Percentiles rank a stretch among this genome's conserved stretches.
These are phyloP conservation scores for Geotrichum bryndzae DNA, from an alignment of 1,139 yeast genomes.

Conservation along the genomic window DNA sequence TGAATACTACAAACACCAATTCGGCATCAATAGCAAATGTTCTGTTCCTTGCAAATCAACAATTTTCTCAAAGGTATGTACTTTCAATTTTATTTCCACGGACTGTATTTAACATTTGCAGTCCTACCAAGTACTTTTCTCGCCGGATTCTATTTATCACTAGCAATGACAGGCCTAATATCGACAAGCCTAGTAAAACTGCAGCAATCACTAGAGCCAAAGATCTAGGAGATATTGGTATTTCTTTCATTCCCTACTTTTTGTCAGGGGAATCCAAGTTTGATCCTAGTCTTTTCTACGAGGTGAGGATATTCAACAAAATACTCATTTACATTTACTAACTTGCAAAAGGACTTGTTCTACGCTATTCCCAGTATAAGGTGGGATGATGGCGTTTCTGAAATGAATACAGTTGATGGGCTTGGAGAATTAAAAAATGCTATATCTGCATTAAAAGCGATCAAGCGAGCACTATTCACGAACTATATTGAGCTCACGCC, in stretches of 20 bases:
- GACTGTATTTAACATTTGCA: conserved; percentile 5
- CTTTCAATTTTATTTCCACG: conserved; percentile 3
- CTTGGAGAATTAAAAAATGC: not conserved
- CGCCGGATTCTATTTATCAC: conserved; percentile 50
- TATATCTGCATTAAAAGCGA: conserved; percentile 34
- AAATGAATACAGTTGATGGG: conserved; percentile 5
- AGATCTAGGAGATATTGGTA: conserved; percentile 37
- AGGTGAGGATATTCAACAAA: conserved; percentile 1
- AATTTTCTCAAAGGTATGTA: conserved; percentile 21
- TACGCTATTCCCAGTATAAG: conserved; percentile 7
- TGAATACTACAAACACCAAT: not conserved
- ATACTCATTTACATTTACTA: not conserved
- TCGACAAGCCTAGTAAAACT: conserved; percentile 35
- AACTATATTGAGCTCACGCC: conserved; percentile 52
- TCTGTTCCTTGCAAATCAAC: conserved; percentile 29
- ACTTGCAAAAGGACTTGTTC: conserved; percentile 4
- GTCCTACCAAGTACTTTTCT: conserved; percentile 22
- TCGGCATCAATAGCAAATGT: conserved; percentile 26
- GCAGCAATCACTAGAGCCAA: conserved; percentile 51
- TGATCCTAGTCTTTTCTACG: conserved; percentile 12
- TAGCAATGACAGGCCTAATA: conserved; percentile 51
- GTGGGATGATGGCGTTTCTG: conserved; percentile 2
- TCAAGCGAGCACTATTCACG: conserved; percentile 56
- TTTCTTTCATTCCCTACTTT: conserved; percentile 10
- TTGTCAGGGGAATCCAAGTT: conserved; percentile 5